Evolutionary conservation across 306 rosid species (phyloP).

Genomic region (Gillenia trifoliata): DNA sequence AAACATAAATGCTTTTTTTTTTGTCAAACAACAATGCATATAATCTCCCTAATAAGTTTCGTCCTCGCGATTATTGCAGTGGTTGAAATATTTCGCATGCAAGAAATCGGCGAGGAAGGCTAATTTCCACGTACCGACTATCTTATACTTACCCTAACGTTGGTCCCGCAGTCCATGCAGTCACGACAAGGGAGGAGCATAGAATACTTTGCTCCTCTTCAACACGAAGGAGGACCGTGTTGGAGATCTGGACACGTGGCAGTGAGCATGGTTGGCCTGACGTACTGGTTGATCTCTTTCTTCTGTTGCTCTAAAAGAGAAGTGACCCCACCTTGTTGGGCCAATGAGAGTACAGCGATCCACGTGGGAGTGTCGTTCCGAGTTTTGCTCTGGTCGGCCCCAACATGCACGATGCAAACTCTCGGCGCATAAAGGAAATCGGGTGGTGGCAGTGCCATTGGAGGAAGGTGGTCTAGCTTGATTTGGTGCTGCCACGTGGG

Average conservation of each 20-base stretch:
- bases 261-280: conserved; percentile 15
- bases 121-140: not conserved
- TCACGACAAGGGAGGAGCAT: conserved; percentile 12
- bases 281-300: not conserved
- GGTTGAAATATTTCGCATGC: not conserved
- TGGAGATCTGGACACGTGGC: conserved; percentile 27
- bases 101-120: not conserved
- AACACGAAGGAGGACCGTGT: conserved; percentile 8
- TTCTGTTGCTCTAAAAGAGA: not conserved
- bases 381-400: conserved; percentile 6
- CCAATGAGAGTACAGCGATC: conserved; percentile 14
- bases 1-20: no score
- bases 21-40: no score
- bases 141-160: not conserved
- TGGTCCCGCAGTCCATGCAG: conserved; percentile 21
- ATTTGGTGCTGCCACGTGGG: not conserved
- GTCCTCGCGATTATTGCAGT: not conserved
- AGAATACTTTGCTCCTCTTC: conserved; percentile 11
- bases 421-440: not conserved
- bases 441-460: conserved; percentile 1
- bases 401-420: not conserved
- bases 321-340: not conserved
- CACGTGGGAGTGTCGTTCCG: conserved; percentile 31
- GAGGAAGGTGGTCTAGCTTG: not conserved
- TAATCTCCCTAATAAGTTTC: no score